These are phyloP conservation scores for Xylaria venustula DNA, from an alignment of 495 filamentous ascomycete species.

Conservation along the genomic window DNA sequence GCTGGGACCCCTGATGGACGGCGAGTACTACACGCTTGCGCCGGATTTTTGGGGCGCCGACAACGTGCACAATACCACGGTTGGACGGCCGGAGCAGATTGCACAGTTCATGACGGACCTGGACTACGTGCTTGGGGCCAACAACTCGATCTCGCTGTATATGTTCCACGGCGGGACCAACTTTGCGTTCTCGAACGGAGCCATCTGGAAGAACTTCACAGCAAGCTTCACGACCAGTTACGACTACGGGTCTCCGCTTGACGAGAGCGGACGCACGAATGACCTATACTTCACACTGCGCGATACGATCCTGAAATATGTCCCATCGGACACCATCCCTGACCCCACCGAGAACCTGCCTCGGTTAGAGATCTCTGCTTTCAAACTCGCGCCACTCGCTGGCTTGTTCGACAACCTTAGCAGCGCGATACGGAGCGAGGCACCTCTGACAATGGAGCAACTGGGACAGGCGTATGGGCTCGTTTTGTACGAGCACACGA, in stretches of 20 bases:
- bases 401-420: constrained; percentile 32
- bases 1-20: constrained; percentile 39
- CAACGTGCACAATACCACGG: constrained; percentile 29
- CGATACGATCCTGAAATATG: constrained; percentile 35
- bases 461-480: constrained; percentile 42
- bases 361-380: constrained; percentile 25
- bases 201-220: constrained; percentile 37
- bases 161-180: constrained; percentile 53
- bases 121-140: constrained; percentile 37
- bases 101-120: constrained; percentile 32
- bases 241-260: constrained; percentile 48
- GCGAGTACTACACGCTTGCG: constrained; percentile 45
- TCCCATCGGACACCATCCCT: constrained; percentile 31
- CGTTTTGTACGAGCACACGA: constrained; percentile 40
- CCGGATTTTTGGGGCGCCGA: constrained; percentile 40
- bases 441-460: constrained; percentile 45
- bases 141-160: constrained; percentile 45
- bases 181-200: constrained; percentile 46
- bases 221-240: constrained; percentile 44
- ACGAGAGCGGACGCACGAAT: constrained; percentile 47
- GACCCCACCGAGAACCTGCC: constrained; percentile 31
- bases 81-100: constrained; percentile 20
- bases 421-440: constrained; percentile 2
- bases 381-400: constrained; percentile 26
- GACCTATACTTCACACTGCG: constrained; percentile 40